Base-by-base conservation (phyloP, 768 basidiomycete genomes). In the Pulveroboletus sp. region DNA sequence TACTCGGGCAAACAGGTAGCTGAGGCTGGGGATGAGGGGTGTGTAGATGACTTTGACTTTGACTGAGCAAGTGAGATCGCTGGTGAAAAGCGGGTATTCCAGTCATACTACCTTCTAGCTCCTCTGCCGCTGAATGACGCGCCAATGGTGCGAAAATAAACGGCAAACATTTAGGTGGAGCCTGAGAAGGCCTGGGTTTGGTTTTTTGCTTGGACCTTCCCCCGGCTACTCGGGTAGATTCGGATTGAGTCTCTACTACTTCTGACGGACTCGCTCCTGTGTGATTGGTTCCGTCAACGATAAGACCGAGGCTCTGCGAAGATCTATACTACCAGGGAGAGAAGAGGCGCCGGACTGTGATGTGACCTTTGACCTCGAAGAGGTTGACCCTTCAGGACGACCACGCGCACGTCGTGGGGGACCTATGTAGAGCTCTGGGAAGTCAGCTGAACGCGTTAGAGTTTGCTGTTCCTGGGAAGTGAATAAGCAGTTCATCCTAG, bases 311-410 rank as follows among this genome's bases (percentile, higher is more conserved):
- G 1, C 21, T 14, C 6, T 7, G 27, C 11, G 21, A 18, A 28
- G 36, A 32, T 27, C 0, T n/a, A 12, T 4, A 33, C 47, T 46
- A 61, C 55, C 51, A 39, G n/a, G 24, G 39, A 37, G n/a, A 31
- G 51, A 52, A 40, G 57, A 39, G 18, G 35, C 6, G 12, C 41
- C 26, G 6, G 36, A 11, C 51, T 76, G 65, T 0, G 31, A 24
- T n/a, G 44, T 59, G 1, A 27, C 67, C 69, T 60, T 77, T 64
- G 48, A 48, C 60, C 76, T 77, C n/a, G 76, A 76, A 15, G 78
- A 76, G 26, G 71, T 75, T 6, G 73, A 73, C 33, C 72, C 70
- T 24, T 73, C 69, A 0, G 66, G 70, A 6, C 69, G 65, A 30
- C 70, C 70, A 10, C 57, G 54, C 17, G 62, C 58, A 31, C 66